Evolutionary conservation across 345 rosid genomes (phyloP).

Genomic region (Eucalyptus brandiana): DNA sequence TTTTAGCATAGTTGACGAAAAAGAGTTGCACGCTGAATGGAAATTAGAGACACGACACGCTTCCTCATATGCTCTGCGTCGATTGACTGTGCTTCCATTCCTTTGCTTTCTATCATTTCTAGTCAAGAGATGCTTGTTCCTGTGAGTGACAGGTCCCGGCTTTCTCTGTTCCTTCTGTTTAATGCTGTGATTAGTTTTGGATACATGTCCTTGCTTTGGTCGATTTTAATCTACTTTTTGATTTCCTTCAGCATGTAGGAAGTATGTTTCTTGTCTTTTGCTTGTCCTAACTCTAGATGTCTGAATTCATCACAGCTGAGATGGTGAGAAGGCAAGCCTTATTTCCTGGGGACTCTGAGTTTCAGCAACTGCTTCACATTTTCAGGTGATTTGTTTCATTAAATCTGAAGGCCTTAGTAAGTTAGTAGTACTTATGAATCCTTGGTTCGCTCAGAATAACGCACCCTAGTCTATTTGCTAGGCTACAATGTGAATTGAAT

Average conservation of each 20-base stretch:
- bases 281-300: not conserved
- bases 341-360: slow-evolving; percentile 92
- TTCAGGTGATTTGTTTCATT: slow-evolving; percentile 36
- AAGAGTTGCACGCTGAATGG: not conserved
- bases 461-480: not conserved
- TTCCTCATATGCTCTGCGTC: not conserved
- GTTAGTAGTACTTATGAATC: not conserved
- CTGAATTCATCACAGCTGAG: slow-evolving; percentile 30
- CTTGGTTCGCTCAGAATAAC: not conserved
- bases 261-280: not conserved
- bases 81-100: not conserved
- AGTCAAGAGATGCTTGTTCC: not conserved
- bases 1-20: not conserved
- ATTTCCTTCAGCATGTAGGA: not conserved
- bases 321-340: slow-evolving; percentile 89
- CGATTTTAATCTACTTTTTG: not conserved
- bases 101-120: not conserved
- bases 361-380: slow-evolving; percentile 90
- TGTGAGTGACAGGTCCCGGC: not conserved
- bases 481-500: not conserved
- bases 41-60: not conserved
- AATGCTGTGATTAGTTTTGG: not conserved
- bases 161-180: not conserved
- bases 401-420: not conserved
- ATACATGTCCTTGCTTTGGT: not conserved